Conservation (phyloP, 2,329 filamentous ascomycete species). For the Dactylellina sp. region DNA sequence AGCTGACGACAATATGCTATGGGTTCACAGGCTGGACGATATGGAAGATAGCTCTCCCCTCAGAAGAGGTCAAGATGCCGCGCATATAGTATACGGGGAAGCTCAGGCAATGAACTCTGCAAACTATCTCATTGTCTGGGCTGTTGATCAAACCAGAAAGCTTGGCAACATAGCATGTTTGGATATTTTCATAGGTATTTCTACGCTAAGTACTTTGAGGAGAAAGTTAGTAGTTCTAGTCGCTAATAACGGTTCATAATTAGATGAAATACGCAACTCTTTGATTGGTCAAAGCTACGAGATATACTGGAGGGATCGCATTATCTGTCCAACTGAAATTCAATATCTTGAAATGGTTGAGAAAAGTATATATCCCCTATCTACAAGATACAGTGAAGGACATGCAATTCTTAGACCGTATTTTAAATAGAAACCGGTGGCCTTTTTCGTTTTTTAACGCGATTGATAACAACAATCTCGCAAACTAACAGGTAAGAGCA, state of each 20-base stretch:
- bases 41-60: conserved; percentile 63
- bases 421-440: conserved; percentile 59
- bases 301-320: conserved; percentile 55
- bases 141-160: conserved; percentile 56
- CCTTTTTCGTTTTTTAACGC: conserved; percentile 58
- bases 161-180: conserved; percentile 57
- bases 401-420: too few species aligned
- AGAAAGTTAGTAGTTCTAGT: too few species aligned
- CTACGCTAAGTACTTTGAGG: too few species aligned
- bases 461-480: conserved; percentile 54
- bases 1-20: too few species aligned
- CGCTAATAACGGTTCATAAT: neutral
- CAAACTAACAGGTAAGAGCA: conserved; percentile 3
- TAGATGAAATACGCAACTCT: conserved; percentile 54
- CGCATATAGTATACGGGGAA: conserved; percentile 63
- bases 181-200: conserved; percentile 57
- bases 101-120: conserved; percentile 64
- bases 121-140: conserved; percentile 61
- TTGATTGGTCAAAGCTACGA: conserved; percentile 58
- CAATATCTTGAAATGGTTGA: conserved; percentile 61
- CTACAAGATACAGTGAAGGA: neutral
- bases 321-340: conserved; percentile 58
- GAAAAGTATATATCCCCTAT: conserved; percentile 32
- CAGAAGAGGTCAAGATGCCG: conserved; percentile 62
- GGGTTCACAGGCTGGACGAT: conserved; percentile 63